Evolutionary conservation across 768 basidiomycete species (phyloP), one percentile per base, ranked within the genome.

Genomic region (Pulveroboletus sp.): DNA sequence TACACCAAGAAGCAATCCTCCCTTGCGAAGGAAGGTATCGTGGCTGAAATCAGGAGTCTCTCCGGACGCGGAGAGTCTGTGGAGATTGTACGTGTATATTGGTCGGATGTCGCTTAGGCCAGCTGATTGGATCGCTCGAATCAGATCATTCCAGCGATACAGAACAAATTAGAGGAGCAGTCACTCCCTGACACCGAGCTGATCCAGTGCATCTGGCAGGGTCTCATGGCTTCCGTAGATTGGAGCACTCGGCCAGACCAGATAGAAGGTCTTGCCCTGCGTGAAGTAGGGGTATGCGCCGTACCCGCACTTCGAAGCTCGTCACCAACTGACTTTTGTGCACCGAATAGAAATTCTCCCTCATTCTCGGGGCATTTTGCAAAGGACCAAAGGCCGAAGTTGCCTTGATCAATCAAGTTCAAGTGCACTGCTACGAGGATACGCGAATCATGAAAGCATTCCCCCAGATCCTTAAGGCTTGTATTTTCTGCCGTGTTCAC

Each of bases 361-460:
- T 87, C 12, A 81, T 97, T 50, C 75, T 99, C 46, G 91, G 93
- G 70, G 83, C 90, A 30, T 99, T 99, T 76, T 91, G 86, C 64
- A 79, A 82, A 52, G 82, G 84, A 46, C 81, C 92, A 17, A 94
- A 94, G 71, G 89, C 90, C 18, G 83, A 99, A 71, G 89, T 99
- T 33, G 83, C 89, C 30, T 80, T 99, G 47, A 93, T 99, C 71
- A 98, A 98, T 68, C 81, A 86, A 45, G 91, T 95, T 6, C 95
- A 99, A 73, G 78, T 91, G 56, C 90, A 95, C 73, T 94, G 91
- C 69, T 96, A 98, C 69, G 92, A 95, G 72, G 92, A 97, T 64
- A 94, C 93, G 24, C 88, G 90, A 50, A 80, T 95, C 63, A 94
- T 93, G 71, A 93, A 93, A 67, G 79, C 92, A 8, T 98, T 99